These are phyloP conservation scores for Tillandsia leiboldiana DNA, from an alignment of 176 grass and related monocot species.

Conservation along the genomic window DNA sequence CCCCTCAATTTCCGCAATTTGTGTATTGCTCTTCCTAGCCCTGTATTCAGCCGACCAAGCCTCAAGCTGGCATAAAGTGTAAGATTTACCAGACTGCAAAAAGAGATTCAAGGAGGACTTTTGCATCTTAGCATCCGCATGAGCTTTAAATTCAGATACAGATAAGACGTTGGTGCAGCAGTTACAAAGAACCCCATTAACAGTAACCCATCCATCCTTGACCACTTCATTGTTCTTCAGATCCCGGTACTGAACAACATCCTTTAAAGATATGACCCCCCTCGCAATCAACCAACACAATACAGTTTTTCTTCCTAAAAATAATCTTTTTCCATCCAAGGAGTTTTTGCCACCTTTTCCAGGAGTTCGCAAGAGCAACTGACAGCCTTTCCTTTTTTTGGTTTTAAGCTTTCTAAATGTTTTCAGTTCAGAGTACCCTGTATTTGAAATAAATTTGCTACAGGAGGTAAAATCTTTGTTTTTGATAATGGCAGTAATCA, in stretches of 20 bases:
- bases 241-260: constrained; percentile 75
- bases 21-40: constrained; percentile 45
- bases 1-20: constrained; percentile 35
- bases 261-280: constrained; percentile 73
- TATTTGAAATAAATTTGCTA: constrained; percentile 41
- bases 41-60: constrained; percentile 87
- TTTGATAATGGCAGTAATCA: constrained; percentile 89
- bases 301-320: constrained; percentile 73
- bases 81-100: constrained; percentile 82
- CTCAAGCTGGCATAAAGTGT: constrained; percentile 74
- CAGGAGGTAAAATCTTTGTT: constrained; percentile 66
- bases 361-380: constrained; percentile 32
- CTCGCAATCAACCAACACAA: constrained; percentile 91
- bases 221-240: constrained; percentile 43
- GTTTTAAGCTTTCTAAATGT: constrained; percentile 44
- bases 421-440: constrained; percentile 18
- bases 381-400: constrained; percentile 29
- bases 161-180: constrained; percentile 63
- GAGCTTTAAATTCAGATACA: constrained; percentile 67
- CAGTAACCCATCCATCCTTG: constrained; percentile 78
- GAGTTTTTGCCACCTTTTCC: constrained; percentile 48
- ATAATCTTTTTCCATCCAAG: constrained; percentile 55
- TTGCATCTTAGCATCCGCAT: constrained; percentile 54
- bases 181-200: constrained; percentile 79
- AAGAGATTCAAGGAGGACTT: constrained; percentile 65